phyloP scores from a whole-genome alignment of 1,139 yeast genomes.

The Geotrichum europaeum region DNA sequence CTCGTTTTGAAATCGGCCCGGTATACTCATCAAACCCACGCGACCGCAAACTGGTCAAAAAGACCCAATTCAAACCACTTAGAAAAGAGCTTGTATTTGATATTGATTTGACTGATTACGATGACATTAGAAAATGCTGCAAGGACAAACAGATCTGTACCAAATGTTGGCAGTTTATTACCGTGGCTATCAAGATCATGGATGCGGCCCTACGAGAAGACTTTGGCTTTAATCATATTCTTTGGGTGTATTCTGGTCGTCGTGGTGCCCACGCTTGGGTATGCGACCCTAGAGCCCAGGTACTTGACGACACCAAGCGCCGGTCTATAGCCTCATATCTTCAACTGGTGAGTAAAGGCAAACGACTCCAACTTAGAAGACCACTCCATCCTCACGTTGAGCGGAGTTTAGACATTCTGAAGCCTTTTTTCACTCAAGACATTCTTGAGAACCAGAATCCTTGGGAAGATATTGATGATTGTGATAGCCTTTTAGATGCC shows the following conservation, averaged over 20 bases:
- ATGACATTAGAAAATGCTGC: slow-evolving; percentile 90
- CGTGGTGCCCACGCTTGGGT: slow-evolving; percentile 99
- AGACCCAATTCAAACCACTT: slow-evolving; percentile 71
- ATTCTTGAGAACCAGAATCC: slow-evolving; percentile 83
- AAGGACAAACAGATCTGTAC: slow-evolving; percentile 75
- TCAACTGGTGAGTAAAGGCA: slow-evolving; percentile 51
- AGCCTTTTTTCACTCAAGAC: slow-evolving; percentile 54
- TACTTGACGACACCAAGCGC: slow-evolving; percentile 64
- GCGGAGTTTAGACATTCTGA: slow-evolving; percentile 65
- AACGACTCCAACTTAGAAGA: slow-evolving; percentile 51
- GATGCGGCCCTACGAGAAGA: slow-evolving; percentile 72
- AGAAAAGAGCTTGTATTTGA: slow-evolving; percentile 89
- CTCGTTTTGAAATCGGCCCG: slow-evolving; percentile 94
- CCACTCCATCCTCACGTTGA: slow-evolving; percentile 80
- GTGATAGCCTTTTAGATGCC: slow-evolving; percentile 54
- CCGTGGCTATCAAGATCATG: slow-evolving; percentile 75
- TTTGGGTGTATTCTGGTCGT: slow-evolving; percentile 98
- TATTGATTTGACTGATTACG: slow-evolving; percentile 97
- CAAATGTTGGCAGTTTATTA: slow-evolving; percentile 91
- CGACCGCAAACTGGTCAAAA: slow-evolving; percentile 73
- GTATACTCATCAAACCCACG: slow-evolving; percentile 81
- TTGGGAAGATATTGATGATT: slow-evolving; percentile 51
- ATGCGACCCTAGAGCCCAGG: slow-evolving; percentile 77
- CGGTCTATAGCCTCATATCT: slow-evolving; percentile 77
- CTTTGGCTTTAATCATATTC: slow-evolving; percentile 77